Base-by-base conservation (phyloP, 805 yeast genomes). In the Spathaspora passalidarum region DNA sequence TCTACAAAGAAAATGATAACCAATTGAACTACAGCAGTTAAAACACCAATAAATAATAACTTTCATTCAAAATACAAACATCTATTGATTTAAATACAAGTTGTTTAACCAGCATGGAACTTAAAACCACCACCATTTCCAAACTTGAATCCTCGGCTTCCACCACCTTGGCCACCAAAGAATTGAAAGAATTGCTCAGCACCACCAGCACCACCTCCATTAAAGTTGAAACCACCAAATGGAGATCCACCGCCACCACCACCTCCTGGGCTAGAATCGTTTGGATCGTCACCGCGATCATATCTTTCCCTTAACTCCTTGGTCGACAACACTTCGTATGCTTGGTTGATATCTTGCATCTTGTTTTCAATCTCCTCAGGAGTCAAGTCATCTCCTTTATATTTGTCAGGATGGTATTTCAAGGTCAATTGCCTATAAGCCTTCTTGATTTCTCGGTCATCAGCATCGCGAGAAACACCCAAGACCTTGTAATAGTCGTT, bases 291-390 rank as follows among this genome's bases (percentile, higher is more conserved):
- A 13, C 83, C 84, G 20, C 69, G 52, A 60, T 91, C 96, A 57
- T 86, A 92, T 40, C 81, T 77, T 38, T 70, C 77, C 48, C 82
- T 76, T 48, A 78, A 68, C 38, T 81, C 86, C 1, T 80, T 79
- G 53, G 86, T 81, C 8, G 90, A 79, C 32, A 92, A 72, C 2
- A 85, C 83, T 60, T 90, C 97, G 63, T 94, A 90, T 0, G 98
- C 98, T 59, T 86, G 88, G 64, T 92, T 94, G 51, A 92, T 87
- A 45, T 85, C 91, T 40, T 95, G 89, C 91, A 92, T 94, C 56
- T 86, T 88, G 42, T 72, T 72, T 63, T 89, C 96, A 32, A 86
- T 84, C 48, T 85, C 78, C 25, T 82, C 88, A 22, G 79, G 75
- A 7, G 82, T 72, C 49, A 85, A 61, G 32, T 84, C 88, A 29